Conservation (phyloP, 2,329 filamentous ascomycete genomes). For the Nemania sp. region DNA sequence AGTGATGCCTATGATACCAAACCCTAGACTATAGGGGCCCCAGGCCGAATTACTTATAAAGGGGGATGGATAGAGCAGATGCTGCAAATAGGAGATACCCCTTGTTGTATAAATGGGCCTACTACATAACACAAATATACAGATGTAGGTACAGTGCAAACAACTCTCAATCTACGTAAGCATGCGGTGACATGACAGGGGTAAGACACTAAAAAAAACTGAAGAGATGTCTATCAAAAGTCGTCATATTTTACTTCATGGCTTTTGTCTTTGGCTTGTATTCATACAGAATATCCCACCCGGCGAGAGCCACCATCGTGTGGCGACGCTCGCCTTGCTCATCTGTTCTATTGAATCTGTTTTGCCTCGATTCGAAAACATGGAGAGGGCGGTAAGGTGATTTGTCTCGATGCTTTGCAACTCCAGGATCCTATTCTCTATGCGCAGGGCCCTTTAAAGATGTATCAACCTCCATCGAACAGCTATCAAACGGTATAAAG, state of each 20-base stretch:
- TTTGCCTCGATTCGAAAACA: conserved; percentile 12
- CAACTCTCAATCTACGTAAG: no score
- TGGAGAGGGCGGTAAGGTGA: background rate
- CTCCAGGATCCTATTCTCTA: conserved; percentile 22
- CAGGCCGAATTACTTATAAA: no score
- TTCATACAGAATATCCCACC: conserved; percentile 15
- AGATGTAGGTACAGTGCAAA: no score
- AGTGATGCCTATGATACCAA: no score
- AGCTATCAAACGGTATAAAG: conserved; percentile 29
- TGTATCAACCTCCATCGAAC: conserved; percentile 25
- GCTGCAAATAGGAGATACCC: no score
- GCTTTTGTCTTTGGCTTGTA: conserved; percentile 32
- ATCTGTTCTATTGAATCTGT: conserved; percentile 22
- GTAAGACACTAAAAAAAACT: background rate
- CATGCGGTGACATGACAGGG: background rate
- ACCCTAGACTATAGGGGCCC: no score
- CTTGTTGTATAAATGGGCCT: no score
- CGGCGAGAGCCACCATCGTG: conserved; percentile 2
- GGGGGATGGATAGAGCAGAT: no score
- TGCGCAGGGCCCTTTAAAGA: conserved; percentile 26
- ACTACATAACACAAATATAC: no score
- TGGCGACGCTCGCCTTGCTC: background rate
- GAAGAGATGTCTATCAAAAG: conserved; percentile 7
- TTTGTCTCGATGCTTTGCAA: conserved; percentile 12
- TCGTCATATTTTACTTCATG: conserved; percentile 42